Base-by-base conservation (phyloP, 768 basidiomycete genomes). In the Leucocoprinus leucothites region DNA sequence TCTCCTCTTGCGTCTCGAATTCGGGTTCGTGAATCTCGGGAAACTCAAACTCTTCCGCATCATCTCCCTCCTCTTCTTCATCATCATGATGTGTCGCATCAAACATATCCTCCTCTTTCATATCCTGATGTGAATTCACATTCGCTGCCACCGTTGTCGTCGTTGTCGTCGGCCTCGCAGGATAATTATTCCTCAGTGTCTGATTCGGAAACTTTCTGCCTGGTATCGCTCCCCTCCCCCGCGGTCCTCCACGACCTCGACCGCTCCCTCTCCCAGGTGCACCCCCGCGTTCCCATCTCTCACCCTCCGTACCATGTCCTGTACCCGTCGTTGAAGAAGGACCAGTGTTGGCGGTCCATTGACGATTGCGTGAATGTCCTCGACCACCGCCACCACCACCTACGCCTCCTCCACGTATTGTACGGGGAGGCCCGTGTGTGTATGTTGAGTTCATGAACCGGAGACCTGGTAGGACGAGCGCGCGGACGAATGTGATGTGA, bases 231-330 rank as follows among this genome's bases (percentile, higher is more conserved):
- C n/a, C n/a, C n/a, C n/a, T n/a, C n/a, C n/a, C n/a, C n/a, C n/a
- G n/a, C n/a, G n/a, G n/a, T 13, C 56, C 65, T 24, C 73, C 76
- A 45, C 77, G 73, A 26, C 69, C 75, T 64, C 69, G 68, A 35
- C 63, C 68, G 50, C 78, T 75, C 41, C 79, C 72, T 16, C 79
- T 69, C 34, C 82, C 82, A 59, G 79, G 74, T 65, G 75, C 72
- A 4, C 80, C 81, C 3, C 84, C 85, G 44, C 85, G 76, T 49
- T 88, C 86, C 82, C 86, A 81, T 43, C 81, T 73, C 51, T 84
- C 84, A 22, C 64, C 62, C 59, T 86, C 83, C 16, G 63, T 63
- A 58, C 72, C 65, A 46, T 70, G 68, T 6, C 74, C 71, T 51
- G 64, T 59, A 22, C 70, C 63, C 45, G 65, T 70, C 57, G 72